Percentiles rank a stretch among this genome's conserved stretches.
These are phyloP conservation scores for Hypoxylon sp. DNA, from an alignment of 2,329 filamentous ascomycete species.

Conservation along the genomic window DNA sequence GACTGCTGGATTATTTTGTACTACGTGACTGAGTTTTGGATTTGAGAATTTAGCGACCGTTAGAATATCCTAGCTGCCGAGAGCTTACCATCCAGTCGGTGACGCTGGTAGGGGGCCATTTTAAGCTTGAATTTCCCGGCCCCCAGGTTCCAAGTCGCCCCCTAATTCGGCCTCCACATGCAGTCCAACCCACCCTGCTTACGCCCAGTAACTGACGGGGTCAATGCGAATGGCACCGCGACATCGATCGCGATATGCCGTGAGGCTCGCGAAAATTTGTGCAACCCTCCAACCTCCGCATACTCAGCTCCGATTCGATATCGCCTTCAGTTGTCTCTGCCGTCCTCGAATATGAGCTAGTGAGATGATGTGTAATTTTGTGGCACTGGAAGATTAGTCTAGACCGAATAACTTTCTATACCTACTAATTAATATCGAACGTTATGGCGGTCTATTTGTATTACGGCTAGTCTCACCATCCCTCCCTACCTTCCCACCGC, in stretches of 20 bases:
- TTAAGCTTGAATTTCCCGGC: conserved; percentile 27
- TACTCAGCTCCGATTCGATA: conserved; percentile 6
- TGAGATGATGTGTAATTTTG: conserved; percentile 10
- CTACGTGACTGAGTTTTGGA: conserved; percentile 23
- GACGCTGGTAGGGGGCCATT: conserved; percentile 24
- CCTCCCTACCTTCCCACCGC: background rate
- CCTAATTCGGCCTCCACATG: conserved; percentile 14
- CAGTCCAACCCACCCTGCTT: conserved; percentile 17
- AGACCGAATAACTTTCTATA: conserved; percentile 23
- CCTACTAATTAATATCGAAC: conserved; percentile 13
- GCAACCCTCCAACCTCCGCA: conserved; percentile 10
- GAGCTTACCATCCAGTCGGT: conserved; percentile 31
- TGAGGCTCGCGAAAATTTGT: conserved; percentile 21
- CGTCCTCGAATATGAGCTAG: background rate
- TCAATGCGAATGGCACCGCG: conserved; percentile 27
- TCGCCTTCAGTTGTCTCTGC: background rate
- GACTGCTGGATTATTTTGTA: conserved; percentile 8
- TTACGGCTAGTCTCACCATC: conserved; percentile 11
- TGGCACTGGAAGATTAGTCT: background rate
- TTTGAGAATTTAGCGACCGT: conserved; percentile 20
- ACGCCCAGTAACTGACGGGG: conserved; percentile 23
- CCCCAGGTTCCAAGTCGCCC: conserved; percentile 10
- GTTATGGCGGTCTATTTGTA: conserved; percentile 34
- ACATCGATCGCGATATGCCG: conserved; percentile 35
- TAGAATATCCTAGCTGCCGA: conserved; percentile 19